phyloP scores from a whole-genome alignment of 1,284 basidiomycete species.

The Apiotrichum gamsii region DNA sequence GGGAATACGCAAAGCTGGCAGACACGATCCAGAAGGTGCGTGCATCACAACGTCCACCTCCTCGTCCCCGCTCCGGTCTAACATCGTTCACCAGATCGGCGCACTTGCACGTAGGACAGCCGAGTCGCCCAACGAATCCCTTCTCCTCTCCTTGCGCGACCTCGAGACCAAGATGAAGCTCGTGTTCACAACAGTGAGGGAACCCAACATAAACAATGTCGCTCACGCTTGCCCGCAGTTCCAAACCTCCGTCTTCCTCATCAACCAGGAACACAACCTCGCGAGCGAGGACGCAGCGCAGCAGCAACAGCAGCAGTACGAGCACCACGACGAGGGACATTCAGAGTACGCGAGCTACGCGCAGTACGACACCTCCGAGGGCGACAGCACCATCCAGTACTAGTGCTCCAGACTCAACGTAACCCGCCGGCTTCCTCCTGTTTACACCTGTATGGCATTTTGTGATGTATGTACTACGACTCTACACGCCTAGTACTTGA shows the following conservation, averaged over 20 bases:
- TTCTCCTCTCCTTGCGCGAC: conserved; percentile 71
- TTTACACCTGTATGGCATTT: not conserved
- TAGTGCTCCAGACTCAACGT: not conserved
- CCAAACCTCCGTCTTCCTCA: conserved; percentile 91
- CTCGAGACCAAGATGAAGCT: conserved; percentile 94
- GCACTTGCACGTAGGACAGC: conserved; percentile 42
- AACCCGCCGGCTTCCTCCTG: not conserved
- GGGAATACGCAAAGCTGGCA: conserved; percentile 71
- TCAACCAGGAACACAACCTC: conserved; percentile 58
- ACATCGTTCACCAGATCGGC: conserved; percentile 35
- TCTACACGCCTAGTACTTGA: conserved; percentile 43
- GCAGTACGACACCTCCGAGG: conserved; percentile 76
- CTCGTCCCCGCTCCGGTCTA: no score
- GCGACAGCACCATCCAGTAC: conserved; percentile 2
- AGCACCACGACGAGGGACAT: not conserved
- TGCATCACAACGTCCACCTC: not conserved
- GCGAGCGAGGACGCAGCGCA: not conserved
- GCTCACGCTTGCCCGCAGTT: conserved; percentile 56
- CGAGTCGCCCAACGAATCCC: conserved; percentile 63
- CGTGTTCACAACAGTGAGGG: conserved; percentile 72
- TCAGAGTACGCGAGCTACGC: not conserved
- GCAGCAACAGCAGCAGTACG: not conserved
- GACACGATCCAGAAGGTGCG: conserved; percentile 63
- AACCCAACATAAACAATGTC: not conserved
- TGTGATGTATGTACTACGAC: not conserved